Conservation (phyloP, 1,284 basidiomycete genomes). For the Rhodotorula sp. region DNA sequence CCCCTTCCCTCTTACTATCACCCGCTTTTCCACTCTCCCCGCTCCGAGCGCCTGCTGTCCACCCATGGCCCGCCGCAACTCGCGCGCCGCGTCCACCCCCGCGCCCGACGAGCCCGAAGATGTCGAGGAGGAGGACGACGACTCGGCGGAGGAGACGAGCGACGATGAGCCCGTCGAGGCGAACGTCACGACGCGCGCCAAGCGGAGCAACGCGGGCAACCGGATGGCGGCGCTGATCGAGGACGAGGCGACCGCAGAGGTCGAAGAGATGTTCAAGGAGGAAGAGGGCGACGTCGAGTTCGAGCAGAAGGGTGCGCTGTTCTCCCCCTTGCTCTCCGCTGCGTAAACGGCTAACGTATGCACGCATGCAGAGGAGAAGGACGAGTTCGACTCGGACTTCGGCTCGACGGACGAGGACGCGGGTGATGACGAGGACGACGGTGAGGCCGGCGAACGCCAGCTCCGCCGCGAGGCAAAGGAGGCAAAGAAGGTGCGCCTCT, state of each 20-base stretch:
- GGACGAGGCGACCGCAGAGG: constrained; percentile 55
- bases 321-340: constrained; percentile 11
- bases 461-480: constrained; percentile 63
- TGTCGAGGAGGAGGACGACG: neutral
- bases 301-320: constrained; percentile 60
- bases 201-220: constrained; percentile 37
- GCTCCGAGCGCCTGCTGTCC: neutral
- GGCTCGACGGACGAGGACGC: constrained; percentile 68
- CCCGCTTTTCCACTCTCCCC: neutral
- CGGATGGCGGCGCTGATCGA: constrained; percentile 44
- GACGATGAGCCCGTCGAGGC: constrained; percentile 27
- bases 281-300: constrained; percentile 72
- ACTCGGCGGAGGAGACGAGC: constrained; percentile 14
- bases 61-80: neutral
- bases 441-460: constrained; percentile 61
- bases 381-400: constrained; percentile 76
- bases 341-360: neutral
- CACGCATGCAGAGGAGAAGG: constrained; percentile 64
- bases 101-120: neutral
- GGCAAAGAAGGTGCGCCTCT: constrained; percentile 54
- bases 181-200: constrained; percentile 20
- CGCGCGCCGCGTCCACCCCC: neutral
- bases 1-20: neutral
- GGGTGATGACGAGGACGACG: constrained; percentile 61
- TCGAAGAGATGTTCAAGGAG: constrained; percentile 55